A percentile compares a stretch with the other conserved stretches of the same genome.
Conservation (phyloP, 2,329 filamentous ascomycete species). For the Coleophoma eucalyptorum region DNA sequence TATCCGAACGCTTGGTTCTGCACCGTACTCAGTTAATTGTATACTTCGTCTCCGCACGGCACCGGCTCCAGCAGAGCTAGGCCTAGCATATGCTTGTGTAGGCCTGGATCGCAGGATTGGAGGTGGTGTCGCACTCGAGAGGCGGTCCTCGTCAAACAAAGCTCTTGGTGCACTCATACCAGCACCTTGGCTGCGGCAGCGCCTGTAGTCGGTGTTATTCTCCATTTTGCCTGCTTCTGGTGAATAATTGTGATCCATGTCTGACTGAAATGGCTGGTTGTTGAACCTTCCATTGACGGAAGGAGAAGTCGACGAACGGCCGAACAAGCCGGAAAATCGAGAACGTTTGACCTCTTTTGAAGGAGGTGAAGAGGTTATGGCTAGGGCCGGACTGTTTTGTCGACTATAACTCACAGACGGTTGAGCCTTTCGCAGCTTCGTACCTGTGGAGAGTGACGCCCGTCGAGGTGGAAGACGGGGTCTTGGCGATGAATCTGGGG, state of each 20-base stretch:
- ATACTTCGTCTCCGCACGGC: not conserved
- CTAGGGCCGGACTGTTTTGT: not conserved
- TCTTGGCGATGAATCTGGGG: conserved; percentile 10
- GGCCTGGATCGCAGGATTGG: conserved; percentile 17
- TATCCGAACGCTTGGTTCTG: not conserved
- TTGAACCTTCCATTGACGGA: not conserved
- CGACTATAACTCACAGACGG: not conserved
- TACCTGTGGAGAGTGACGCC: conserved; percentile 19
- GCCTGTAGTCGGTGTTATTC: no score
- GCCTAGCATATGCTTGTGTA: conserved; percentile 5
- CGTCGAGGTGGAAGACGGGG: conserved; percentile 21
- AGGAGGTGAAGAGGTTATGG: conserved; percentile 2
- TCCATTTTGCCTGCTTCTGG: no score
- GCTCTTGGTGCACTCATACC: not conserved
- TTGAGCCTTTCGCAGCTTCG: conserved; percentile 16
- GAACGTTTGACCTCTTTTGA: not conserved
- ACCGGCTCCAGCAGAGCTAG: conserved; percentile 11
- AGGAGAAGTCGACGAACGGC: not conserved
- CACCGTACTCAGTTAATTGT: not conserved
- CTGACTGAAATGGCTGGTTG: not conserved
- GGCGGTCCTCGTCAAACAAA: conserved; percentile 3
- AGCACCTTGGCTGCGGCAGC: not conserved
- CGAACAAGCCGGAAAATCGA: not conserved
- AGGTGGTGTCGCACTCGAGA: conserved; percentile 21
- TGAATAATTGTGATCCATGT: no score